A percentile compares a stretch with the other conserved stretches of the same genome.
These are phyloP conservation scores for Laetiporus sulphureus DNA, from an alignment of 1,284 basidiomycete genomes.

Conservation along the genomic window DNA sequence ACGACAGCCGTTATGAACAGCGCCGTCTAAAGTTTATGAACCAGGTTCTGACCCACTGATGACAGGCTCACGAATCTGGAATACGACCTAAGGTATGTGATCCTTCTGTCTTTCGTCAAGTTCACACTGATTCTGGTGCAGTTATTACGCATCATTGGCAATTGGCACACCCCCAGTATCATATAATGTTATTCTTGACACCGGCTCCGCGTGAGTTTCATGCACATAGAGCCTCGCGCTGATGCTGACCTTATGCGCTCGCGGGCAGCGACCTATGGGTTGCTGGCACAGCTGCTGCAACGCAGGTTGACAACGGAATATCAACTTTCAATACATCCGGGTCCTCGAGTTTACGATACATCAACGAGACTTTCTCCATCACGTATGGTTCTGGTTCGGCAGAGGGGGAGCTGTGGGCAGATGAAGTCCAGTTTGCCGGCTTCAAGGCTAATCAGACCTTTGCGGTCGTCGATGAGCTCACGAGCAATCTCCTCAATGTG, in stretches of 20 bases:
- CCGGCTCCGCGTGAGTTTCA: conserved; percentile 45
- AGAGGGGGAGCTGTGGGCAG: conserved; percentile 27
- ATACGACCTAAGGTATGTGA: neutral
- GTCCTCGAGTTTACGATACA: conserved; percentile 21
- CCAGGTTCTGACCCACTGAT: too few relatives aligned
- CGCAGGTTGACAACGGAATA: conserved; percentile 15
- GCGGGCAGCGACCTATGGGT: conserved; percentile 24
- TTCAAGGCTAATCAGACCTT: conserved; percentile 39
- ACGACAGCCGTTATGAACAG: too few relatives aligned
- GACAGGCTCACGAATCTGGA: conserved; percentile 20
- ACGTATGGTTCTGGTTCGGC: conserved; percentile 29
- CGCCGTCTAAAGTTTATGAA: neutral
- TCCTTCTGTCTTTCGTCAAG: neutral
- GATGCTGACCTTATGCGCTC: neutral
- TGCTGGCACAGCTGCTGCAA: conserved; percentile 8
- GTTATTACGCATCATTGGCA: conserved; percentile 35
- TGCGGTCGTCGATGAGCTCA: conserved; percentile 23
- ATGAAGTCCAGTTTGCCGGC: conserved; percentile 33
- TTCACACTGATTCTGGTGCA: conserved; percentile 13
- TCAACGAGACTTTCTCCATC: conserved; percentile 21
- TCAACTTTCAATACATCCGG: conserved; percentile 18
- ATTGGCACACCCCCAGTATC: conserved; percentile 33
- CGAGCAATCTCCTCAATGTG: conserved; percentile 17
- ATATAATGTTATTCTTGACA: conserved; percentile 43
- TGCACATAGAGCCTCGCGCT: neutral